Conservation (phyloP, 2,329 filamentous ascomycete species). For the Aspergillus cejpii region DNA sequence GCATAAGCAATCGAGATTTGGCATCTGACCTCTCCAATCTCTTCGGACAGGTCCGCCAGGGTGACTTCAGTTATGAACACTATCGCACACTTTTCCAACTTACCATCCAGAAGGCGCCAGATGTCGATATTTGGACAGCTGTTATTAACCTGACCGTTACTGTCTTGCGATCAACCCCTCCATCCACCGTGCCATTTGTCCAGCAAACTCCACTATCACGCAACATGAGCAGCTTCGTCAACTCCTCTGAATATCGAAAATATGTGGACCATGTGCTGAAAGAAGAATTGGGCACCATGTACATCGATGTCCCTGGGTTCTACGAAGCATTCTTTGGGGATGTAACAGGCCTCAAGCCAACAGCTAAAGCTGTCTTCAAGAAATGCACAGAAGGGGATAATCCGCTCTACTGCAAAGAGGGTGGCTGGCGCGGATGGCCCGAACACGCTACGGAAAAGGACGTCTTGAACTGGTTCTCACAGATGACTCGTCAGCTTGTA, state of each 20-base stretch:
- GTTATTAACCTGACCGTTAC: too few species aligned
- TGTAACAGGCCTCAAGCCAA: conserved; percentile 17
- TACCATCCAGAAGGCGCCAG: too few species aligned
- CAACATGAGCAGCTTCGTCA: conserved; percentile 24
- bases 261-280: conserved; percentile 24
- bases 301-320: conserved; percentile 22
- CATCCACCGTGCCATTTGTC: conserved; percentile 14
- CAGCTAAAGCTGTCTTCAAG: conserved; percentile 20
- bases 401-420: conserved; percentile 17
- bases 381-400: conserved; percentile 20
- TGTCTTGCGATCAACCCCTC: conserved; percentile 19
- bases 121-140: too few species aligned
- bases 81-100: too few species aligned
- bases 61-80: too few species aligned
- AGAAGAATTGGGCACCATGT: conserved; percentile 23
- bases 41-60: too few species aligned
- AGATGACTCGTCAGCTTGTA: conserved; percentile 9
- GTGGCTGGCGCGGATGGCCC: conserved; percentile 27
- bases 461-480: conserved; percentile 24
- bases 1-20: too few species aligned
- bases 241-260: conserved; percentile 24
- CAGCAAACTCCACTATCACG: conserved; percentile 23
- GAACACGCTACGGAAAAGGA: conserved; percentile 19
- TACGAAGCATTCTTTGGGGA: conserved; percentile 21
- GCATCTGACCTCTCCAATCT: too few species aligned